phyloP scores from a whole-genome alignment of 2,329 filamentous ascomycete species.

The Ustulina deusta region DNA sequence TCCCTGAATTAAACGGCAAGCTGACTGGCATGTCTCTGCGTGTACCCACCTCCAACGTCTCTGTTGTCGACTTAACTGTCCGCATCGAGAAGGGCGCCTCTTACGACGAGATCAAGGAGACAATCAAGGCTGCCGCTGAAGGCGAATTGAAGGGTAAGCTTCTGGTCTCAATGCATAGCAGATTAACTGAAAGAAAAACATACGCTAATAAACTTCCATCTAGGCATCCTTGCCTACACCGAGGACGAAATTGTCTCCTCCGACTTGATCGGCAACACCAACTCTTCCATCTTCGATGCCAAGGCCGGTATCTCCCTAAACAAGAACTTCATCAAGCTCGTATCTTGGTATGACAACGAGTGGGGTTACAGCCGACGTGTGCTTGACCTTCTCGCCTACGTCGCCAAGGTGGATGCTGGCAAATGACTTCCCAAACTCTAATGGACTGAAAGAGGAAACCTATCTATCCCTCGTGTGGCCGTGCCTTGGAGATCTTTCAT shows the following conservation, averaged over 20 bases:
- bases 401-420: conserved; percentile 79
- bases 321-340: conserved; percentile 98
- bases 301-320: conserved; percentile 99
- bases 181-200: not conserved
- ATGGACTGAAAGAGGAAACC: conserved; percentile 17
- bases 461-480: not conserved
- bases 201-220: conserved; percentile 33
- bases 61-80: conserved; percentile 96
- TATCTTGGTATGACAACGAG: conserved; percentile 99
- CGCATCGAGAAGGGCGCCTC: conserved; percentile 89
- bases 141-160: conserved; percentile 84
- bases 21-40: conserved; percentile 99
- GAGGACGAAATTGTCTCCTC: conserved; percentile 97
- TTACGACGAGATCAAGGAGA: conserved; percentile 93
- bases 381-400: conserved; percentile 82
- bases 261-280: conserved; percentile 90
- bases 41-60: conserved; percentile 98
- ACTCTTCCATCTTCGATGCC: conserved; percentile 98
- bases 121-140: conserved; percentile 87
- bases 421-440: conserved; percentile 56
- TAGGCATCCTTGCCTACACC: conserved; percentile 91
- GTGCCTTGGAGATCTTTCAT: conserved; percentile 9
- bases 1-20: conserved; percentile 97
- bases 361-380: conserved; percentile 99
- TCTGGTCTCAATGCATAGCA: not conserved